Evolutionary conservation across 73 alveolate genomes (phyloP).

Genomic region (Urostyla sp.): DNA sequence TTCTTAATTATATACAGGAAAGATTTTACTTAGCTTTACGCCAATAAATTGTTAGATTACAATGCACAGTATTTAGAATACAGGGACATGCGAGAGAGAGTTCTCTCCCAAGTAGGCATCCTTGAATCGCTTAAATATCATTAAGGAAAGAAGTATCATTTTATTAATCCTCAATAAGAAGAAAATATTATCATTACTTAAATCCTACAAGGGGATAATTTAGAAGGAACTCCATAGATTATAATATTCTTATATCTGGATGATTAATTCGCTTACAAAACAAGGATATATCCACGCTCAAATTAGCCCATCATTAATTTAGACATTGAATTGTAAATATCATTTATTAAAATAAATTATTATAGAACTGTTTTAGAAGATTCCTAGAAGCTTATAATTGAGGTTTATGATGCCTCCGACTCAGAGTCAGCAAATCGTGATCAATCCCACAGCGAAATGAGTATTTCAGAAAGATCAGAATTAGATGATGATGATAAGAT

Average conservation of each 20-base stretch:
- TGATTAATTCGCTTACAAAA: slow-evolving; percentile 28
- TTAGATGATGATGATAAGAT: slow-evolving; percentile 38
- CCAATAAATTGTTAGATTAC: slow-evolving; percentile 6
- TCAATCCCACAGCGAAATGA: not conserved
- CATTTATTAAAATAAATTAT: too few species aligned
- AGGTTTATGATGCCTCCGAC: slow-evolving; percentile 32
- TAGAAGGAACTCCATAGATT: slow-evolving; percentile 19
- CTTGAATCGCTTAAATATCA: not conserved
- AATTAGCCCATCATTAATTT: slow-evolving; percentile 19
- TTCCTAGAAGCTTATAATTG: slow-evolving; percentile 27
- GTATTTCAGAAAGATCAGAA: slow-evolving; percentile 6
- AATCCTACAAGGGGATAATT: slow-evolving; percentile 5
- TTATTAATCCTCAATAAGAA: slow-evolving; percentile 3
- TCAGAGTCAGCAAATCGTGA: slow-evolving; percentile 14
- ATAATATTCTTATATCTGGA: slow-evolving; percentile 20
- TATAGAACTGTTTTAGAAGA: slow-evolving; percentile 2
- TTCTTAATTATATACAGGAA: too few species aligned
- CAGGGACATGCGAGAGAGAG: slow-evolving; percentile 22
- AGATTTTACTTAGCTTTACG: slow-evolving; percentile 31
- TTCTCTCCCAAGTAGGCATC: not conserved
- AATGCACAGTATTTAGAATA: slow-evolving; percentile 19
- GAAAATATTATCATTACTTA: slow-evolving; percentile 15
- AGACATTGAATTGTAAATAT: slow-evolving; percentile 46
- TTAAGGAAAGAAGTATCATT: slow-evolving; percentile 25
- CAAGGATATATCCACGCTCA: slow-evolving; percentile 29